Evolutionary conservation across 192 early-diverging fungal genomes (phyloP).

Genomic region (Coemansia asiatica): DNA sequence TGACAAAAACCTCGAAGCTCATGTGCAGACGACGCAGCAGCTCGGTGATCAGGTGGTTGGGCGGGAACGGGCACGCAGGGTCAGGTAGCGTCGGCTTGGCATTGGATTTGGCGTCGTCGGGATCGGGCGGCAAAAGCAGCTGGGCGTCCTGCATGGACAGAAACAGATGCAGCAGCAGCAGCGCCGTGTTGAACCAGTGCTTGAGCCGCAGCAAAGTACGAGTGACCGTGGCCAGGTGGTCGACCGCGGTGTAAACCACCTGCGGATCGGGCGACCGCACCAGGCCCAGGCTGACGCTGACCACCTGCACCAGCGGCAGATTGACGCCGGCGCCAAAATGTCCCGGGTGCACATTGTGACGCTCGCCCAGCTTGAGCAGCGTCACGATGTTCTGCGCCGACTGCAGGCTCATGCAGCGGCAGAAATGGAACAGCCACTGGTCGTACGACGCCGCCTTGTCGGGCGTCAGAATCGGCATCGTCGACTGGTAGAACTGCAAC

Average conservation of each 20-base stretch:
- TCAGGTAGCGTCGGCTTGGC: conserved; percentile 15
- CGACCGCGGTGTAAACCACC: conserved; percentile 42
- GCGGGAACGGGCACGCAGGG: conserved; percentile 41
- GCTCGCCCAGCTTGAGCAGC: conserved; percentile 47
- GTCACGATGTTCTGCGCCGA: conserved; percentile 53
- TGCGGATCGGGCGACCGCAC: conserved; percentile 47
- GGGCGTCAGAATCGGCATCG: conserved; percentile 51
- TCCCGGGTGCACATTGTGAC: conserved; percentile 42
- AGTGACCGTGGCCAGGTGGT: conserved; percentile 44
- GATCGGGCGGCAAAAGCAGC: conserved; percentile 24
- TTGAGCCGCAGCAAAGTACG: conserved; percentile 50
- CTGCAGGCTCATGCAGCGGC: conserved; percentile 55
- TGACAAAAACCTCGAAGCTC: conserved; percentile 51
- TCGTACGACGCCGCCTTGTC: conserved; percentile 49
- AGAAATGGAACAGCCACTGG: conserved; percentile 57
- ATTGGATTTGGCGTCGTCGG: not conserved
- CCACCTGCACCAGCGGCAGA: conserved; percentile 48
- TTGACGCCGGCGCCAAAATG: conserved; percentile 48
- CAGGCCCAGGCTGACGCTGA: conserved; percentile 48
- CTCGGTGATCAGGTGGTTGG: conserved; percentile 43
- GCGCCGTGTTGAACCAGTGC: conserved; percentile 56
- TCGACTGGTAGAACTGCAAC: conserved; percentile 49
- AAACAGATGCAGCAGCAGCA: conserved; percentile 48
- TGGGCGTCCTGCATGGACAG: conserved; percentile 51
- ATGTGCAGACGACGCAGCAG: conserved; percentile 48